phyloP scores from a whole-genome alignment of 352 stramenopile species.

The Globisporangium megalacanthum region DNA sequence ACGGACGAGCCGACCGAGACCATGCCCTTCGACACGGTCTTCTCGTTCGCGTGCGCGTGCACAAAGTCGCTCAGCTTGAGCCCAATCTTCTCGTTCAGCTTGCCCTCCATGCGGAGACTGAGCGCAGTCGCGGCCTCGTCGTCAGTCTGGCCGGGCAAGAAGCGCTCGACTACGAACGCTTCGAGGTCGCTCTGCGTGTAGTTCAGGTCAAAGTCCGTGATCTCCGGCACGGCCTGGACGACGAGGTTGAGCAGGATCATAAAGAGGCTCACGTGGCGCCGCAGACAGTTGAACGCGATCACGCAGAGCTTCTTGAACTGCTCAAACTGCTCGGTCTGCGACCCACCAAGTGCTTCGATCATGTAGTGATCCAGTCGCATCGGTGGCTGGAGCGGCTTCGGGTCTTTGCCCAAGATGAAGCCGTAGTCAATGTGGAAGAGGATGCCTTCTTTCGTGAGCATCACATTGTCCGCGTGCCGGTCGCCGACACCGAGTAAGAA shows the following conservation, averaged over 20 bases:
- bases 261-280: constrained; percentile 79
- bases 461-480: constrained; percentile 98
- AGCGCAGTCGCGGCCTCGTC: constrained; percentile 76
- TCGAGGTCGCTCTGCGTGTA: constrained; percentile 84
- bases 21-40: constrained; percentile 81
- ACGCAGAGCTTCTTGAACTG: constrained; percentile 86
- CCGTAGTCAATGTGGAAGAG: constrained; percentile 99
- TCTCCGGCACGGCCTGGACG: constrained; percentile 76
- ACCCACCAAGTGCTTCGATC: constrained; percentile 80
- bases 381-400: constrained; percentile 96
- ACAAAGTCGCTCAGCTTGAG: constrained; percentile 85
- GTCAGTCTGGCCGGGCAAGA: constrained; percentile 74
- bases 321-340: constrained; percentile 73
- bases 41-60: constrained; percentile 80
- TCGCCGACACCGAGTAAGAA: constrained; percentile 99
- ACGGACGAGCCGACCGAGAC: constrained; percentile 71
- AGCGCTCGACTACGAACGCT: constrained; percentile 79
- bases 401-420: constrained; percentile 98
- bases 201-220: constrained; percentile 82
- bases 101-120: constrained; percentile 82
- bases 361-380: constrained; percentile 96
- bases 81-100: constrained; percentile 83
- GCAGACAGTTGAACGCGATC: constrained; percentile 84
- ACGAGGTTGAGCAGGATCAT: constrained; percentile 85
- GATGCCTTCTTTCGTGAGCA: constrained; percentile 94